A percentile compares a stretch with the other conserved stretches of the same genome.
These are phyloP conservation scores for Fusarium heterosporum DNA, from an alignment of 2,329 filamentous ascomycete species.

Conservation along the genomic window DNA sequence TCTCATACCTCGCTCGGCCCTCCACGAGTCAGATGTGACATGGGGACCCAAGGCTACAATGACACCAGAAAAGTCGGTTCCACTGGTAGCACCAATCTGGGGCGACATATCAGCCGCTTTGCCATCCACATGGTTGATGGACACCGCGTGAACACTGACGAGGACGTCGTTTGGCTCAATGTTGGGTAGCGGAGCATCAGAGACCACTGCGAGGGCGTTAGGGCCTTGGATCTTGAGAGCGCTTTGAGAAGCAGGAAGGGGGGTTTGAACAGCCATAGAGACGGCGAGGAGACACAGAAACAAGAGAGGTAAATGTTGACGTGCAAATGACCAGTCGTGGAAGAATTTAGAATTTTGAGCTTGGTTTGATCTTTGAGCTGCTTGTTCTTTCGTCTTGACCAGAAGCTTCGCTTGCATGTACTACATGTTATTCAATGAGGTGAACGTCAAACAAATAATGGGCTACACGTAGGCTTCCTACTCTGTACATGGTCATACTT, in stretches of 20 bases:
- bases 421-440: too few relatives aligned
- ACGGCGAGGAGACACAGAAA: too few relatives aligned
- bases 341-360: too few relatives aligned
- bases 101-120: constrained; percentile 1
- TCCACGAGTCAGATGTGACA: neutral
- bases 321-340: neutral
- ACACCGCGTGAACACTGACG: neutral
- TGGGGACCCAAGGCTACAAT: neutral
- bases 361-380: neutral
- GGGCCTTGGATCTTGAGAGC: constrained; percentile 1
- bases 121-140: neutral
- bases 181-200: neutral
- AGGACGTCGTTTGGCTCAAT: neutral
- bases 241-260: neutral
- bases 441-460: too few relatives aligned
- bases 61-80: neutral
- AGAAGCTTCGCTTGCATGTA: too few relatives aligned
- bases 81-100: neutral
- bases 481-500: too few relatives aligned
- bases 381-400: neutral
- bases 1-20: neutral
- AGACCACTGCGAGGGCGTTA: neutral
- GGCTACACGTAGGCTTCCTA: too few relatives aligned
- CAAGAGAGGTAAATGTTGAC: neutral
- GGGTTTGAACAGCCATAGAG: neutral